These are phyloP conservation scores for Pseudonitzschia multiseries DNA, from an alignment of 108 stramenopile genomes.

Conservation along the genomic window DNA sequence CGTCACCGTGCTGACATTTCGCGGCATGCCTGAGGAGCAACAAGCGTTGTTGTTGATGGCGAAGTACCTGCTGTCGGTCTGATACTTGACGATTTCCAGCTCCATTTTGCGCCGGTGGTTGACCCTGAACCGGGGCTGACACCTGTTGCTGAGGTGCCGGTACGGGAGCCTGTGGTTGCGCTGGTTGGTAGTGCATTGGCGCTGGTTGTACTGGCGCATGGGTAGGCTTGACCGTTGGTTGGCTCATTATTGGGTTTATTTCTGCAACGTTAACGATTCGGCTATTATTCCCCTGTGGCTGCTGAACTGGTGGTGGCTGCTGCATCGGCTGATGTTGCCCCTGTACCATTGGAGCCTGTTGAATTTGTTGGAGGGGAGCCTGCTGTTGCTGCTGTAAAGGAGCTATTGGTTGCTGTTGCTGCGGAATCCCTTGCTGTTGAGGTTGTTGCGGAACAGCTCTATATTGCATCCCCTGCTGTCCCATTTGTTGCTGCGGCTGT, in stretches of 20 bases:
- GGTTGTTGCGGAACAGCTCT: conserved; percentile 45
- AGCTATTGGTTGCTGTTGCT: conserved; percentile 38
- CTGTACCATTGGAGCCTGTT: conserved; percentile 40
- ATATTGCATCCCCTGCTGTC: conserved; percentile 41
- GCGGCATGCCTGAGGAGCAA: conserved; percentile 96
- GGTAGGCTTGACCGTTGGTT: conserved; percentile 15
- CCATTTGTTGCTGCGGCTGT: conserved; percentile 35
- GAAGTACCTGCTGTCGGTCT: conserved; percentile 92
- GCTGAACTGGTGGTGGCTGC: conserved; percentile 38
- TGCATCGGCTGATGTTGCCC: conserved; percentile 56
- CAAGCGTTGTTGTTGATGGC: conserved; percentile 98
- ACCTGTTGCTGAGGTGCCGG: conserved; percentile 33
- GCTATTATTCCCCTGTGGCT: conserved; percentile 44
- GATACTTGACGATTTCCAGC: conserved; percentile 49
- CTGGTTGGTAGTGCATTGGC: conserved; percentile 29
- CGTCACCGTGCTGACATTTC: conserved; percentile 96
- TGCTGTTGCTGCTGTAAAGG: conserved; percentile 39
- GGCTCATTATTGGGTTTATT: conserved; percentile 75
- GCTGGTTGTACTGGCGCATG: conserved; percentile 34
- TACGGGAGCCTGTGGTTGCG: conserved; percentile 28
- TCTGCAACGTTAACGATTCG: conserved; percentile 82
- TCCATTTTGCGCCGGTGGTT: conserved; percentile 35
- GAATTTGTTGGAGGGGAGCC: conserved; percentile 37
- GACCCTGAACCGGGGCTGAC: conserved; percentile 27
- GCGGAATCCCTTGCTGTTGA: conserved; percentile 24